phyloP scores from a whole-genome alignment of 2,329 filamentous ascomycete species.

The Fusarium pininemorale region DNA sequence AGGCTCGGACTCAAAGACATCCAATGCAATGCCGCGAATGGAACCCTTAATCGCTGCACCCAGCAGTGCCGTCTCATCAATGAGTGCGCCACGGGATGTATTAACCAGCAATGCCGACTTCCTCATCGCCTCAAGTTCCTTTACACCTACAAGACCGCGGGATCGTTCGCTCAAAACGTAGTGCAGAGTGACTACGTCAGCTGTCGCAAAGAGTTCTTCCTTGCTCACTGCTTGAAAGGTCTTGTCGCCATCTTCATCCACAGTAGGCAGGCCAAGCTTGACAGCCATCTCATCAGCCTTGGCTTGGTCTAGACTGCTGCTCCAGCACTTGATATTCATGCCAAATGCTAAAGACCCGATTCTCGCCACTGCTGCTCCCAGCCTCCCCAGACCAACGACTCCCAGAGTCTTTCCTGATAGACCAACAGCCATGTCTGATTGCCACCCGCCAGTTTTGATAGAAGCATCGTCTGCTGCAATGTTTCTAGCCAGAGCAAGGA shows the following conservation, averaged over 20 bases:
- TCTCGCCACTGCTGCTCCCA: background rate
- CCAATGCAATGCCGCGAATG: background rate
- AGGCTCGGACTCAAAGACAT: background rate
- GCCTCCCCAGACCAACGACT: background rate
- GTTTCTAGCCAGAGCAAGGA: background rate
- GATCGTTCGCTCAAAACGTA: background rate
- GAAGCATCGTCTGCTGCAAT: background rate
- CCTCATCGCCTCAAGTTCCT: background rate
- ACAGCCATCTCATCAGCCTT: conserved; percentile 56
- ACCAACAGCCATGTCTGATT: background rate
- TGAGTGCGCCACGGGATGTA: background rate
- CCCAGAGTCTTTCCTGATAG: background rate
- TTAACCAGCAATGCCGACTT: background rate
- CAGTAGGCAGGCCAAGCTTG: background rate
- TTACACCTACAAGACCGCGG: background rate
- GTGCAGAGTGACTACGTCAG: conserved; percentile 1
- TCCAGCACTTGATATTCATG: background rate
- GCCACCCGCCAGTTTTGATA: background rate
- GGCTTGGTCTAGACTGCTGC: background rate
- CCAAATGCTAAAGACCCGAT: background rate
- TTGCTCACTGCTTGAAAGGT: background rate
- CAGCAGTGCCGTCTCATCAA: background rate
- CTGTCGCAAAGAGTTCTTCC: background rate
- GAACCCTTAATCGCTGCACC: background rate
- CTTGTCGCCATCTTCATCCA: background rate